Base-by-base conservation (phyloP, 2,329 filamentous ascomycete species). In the Myriosclerotinia duriaeana region DNA sequence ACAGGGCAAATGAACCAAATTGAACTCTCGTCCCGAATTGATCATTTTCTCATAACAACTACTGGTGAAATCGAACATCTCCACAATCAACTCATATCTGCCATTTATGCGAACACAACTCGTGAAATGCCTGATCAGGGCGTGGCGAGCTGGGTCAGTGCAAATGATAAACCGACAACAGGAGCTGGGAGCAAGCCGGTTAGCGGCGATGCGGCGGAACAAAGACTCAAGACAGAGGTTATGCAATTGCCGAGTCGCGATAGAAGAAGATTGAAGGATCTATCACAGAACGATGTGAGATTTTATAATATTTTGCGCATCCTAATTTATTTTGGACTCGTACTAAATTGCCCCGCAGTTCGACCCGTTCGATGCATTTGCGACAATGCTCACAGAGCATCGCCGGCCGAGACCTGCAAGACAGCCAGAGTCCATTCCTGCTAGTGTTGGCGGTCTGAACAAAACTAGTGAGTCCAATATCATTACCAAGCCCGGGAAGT, bases 371-470 rank as follows among this genome's bases (percentile, higher is more conserved):
- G 71, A 74, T 63, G 72, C 72, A 40, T 73, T 75, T 67, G 68
- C 74, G 7, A 74, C 70, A 68, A 71, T 76, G n/a, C 73, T 76
- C 67, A 72, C 72, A 34, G 75, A 76, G 55, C 68, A 72, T 63
- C 77, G 79, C 5, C 76, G 78, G 11, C 76, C 77, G 36, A 75
- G 77, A 58, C 50, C 68, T 50, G 42, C 69, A 64, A 83, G 82
- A 72, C 75, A 83, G 54, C 81, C 83, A 38, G 84, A 88, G 40
- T 85, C 91, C 66, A 84, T 87, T 11, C 87, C 89, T 36, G 83
- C 88, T 38, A 88, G 87, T 74, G 89, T 89, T 34, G 89, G 87
- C 38, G 89, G 89, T 26, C 83, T 94, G 55, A 93, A 91, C 71
- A 92, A 87, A 71, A 89, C 94, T 82, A 96, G 74, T 75, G 71